Percentiles rank a stretch among this genome's conserved stretches.
phyloP scores from a whole-genome alignment of 495 filamentous ascomycete genomes.

The Hypoxylon rickii region DNA sequence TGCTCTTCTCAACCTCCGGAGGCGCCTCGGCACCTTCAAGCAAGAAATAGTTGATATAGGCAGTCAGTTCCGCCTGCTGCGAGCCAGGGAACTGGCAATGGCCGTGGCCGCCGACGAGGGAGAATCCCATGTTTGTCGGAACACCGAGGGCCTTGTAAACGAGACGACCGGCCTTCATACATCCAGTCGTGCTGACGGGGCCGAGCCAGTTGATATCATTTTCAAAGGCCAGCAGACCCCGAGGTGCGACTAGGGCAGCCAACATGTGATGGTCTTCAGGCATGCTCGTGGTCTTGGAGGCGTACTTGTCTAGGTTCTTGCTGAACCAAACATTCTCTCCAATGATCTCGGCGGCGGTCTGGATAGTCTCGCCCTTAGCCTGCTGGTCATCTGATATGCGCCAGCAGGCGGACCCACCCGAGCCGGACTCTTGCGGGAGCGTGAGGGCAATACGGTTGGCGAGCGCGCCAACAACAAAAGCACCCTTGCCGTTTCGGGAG shows the following conservation, averaged over 20 bases:
- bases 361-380: slow-evolving; percentile 51
- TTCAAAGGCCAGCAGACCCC: slow-evolving; percentile 54
- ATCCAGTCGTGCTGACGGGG: slow-evolving; percentile 54
- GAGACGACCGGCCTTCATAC: slow-evolving; percentile 57
- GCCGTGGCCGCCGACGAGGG: slow-evolving; percentile 54
- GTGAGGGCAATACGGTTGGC: slow-evolving; percentile 56
- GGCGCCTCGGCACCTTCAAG: slow-evolving; percentile 43
- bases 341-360: slow-evolving; percentile 55
- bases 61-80: slow-evolving; percentile 54
- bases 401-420: slow-evolving; percentile 57
- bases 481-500: slow-evolving; percentile 60
- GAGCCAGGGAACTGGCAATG: slow-evolving; percentile 60
- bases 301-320: slow-evolving; percentile 46
- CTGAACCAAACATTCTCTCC: slow-evolving; percentile 59
- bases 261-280: slow-evolving; percentile 58
- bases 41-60: slow-evolving; percentile 60
- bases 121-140: slow-evolving; percentile 55
- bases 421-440: slow-evolving; percentile 57
- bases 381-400: slow-evolving; percentile 51
- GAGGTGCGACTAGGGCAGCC: slow-evolving; percentile 51
- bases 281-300: slow-evolving; percentile 44
- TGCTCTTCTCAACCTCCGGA: slow-evolving; percentile 46
- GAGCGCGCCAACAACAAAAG: slow-evolving; percentile 56
- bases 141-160: slow-evolving; percentile 57
- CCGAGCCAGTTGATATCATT: slow-evolving; percentile 62